These are phyloP conservation scores for Dichomitus squalens DNA, from an alignment of 1,284 basidiomycete genomes.

Conservation along the genomic window DNA sequence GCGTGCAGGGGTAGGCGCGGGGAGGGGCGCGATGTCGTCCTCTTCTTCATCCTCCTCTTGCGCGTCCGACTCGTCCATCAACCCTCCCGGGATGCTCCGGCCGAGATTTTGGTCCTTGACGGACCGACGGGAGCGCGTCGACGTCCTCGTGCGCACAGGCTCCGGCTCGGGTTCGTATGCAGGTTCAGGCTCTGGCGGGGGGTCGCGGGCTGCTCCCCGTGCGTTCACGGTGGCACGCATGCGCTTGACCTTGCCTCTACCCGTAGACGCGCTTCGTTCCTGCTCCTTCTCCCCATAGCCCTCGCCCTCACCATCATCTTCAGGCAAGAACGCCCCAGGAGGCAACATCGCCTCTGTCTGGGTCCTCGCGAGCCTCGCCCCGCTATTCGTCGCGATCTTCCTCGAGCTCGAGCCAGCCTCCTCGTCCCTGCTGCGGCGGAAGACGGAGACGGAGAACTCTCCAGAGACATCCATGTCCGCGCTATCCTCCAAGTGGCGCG, in stretches of 20 bases:
- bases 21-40: slow-evolving; percentile 52
- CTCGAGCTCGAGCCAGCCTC: neutral
- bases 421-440: slow-evolving; percentile 7
- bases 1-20: slow-evolving; percentile 33
- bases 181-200: slow-evolving; percentile 1
- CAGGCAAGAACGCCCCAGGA: slow-evolving; percentile 42
- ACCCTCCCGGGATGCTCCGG: slow-evolving; percentile 56
- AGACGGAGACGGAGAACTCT: slow-evolving; percentile 24
- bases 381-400: slow-evolving; percentile 7
- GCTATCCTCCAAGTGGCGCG: slow-evolving; percentile 11
- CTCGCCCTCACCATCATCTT: slow-evolving; percentile 26
- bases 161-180: slow-evolving; percentile 5
- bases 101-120: slow-evolving; percentile 31
- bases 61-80: slow-evolving; percentile 48
- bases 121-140: slow-evolving; percentile 20
- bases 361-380: slow-evolving; percentile 19
- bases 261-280: neutral
- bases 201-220: slow-evolving; percentile 2
- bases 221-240: slow-evolving; percentile 6
- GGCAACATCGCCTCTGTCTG: slow-evolving; percentile 32
- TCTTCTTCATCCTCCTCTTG: slow-evolving; percentile 47
- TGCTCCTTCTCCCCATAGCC: neutral
- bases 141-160: slow-evolving; percentile 14
- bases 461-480: slow-evolving; percentile 19
- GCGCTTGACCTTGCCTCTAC: slow-evolving; percentile 5